phyloP scores from a whole-genome alignment of 164 flowering plant genomes.

The Vitis labrusca region DNA sequence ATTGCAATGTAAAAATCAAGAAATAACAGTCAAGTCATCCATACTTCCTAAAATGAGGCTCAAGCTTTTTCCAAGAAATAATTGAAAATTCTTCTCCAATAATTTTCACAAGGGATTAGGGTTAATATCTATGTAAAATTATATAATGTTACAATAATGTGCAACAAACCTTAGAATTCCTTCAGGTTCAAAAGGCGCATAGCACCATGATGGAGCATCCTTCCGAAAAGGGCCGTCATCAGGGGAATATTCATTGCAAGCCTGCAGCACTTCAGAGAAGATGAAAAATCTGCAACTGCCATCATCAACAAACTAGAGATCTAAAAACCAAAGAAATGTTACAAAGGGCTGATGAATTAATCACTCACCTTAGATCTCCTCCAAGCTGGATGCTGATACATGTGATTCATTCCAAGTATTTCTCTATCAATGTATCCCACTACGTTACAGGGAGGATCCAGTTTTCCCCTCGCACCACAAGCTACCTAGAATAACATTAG shows the following conservation, averaged over 20 bases:
- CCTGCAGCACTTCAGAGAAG: constrained; percentile 45
- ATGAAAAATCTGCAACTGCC: constrained; percentile 10
- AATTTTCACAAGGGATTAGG: no score
- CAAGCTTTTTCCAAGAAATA: no score
- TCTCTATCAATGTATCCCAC: constrained; percentile 76
- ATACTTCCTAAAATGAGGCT: no score
- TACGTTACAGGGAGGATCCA: constrained; percentile 92
- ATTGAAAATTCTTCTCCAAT: no score
- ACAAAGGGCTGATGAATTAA: background rate
- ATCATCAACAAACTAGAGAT: constrained; percentile 1
- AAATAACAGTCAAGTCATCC: background rate
- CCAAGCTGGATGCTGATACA: constrained; percentile 91
- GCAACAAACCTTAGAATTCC: constrained; percentile 70
- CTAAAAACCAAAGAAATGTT: background rate
- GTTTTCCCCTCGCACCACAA: constrained; percentile 71
- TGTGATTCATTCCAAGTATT: constrained; percentile 70
- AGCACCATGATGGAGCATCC: constrained; percentile 89
- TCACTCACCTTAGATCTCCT: constrained; percentile 68
- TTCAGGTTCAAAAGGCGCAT: constrained; percentile 93
- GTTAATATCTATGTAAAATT: no score
- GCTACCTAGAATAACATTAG: constrained; percentile 38
- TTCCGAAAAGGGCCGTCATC: constrained; percentile 62
- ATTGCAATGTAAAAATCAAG: background rate
- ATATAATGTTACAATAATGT: background rate
- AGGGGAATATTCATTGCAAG: constrained; percentile 74